These are phyloP conservation scores for Colletotrichum lentis DNA, from an alignment of 2,329 filamentous ascomycete species.

Conservation along the genomic window DNA sequence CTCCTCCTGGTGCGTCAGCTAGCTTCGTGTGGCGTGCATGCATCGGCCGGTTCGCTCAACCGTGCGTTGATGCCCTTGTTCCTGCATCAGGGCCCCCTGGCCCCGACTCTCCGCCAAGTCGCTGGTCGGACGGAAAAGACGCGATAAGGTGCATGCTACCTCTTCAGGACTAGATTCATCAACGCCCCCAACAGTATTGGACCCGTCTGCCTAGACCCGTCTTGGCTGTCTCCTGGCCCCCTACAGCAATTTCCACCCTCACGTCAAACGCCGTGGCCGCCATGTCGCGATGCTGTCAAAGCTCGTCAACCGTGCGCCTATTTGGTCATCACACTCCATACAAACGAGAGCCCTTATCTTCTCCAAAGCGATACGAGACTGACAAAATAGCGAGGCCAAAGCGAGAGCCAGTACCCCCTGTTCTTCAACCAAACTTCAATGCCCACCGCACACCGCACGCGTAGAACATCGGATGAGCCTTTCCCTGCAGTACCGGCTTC, in stretches of 20 bases:
- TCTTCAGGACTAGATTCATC: conserved; percentile 26
- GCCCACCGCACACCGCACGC: not conserved
- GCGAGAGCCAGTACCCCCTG: not conserved
- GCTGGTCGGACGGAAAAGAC: conserved; percentile 10
- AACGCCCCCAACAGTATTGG: conserved; percentile 4
- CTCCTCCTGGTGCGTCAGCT: conserved; percentile 16
- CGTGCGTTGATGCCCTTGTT: conserved; percentile 30
- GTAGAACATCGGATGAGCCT: not conserved
- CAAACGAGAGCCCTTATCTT: not conserved
- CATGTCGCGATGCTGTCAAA: conserved; percentile 32
- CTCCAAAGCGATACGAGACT: conserved; percentile 27
- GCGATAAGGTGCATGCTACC: conserved; percentile 31
- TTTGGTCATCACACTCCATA: conserved; percentile 18
- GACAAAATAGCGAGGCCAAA: conserved; percentile 25
- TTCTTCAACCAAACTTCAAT: not conserved
- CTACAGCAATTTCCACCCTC: conserved; percentile 36
- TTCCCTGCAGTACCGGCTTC: conserved; percentile 9
- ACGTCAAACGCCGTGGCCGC: conserved; percentile 24
- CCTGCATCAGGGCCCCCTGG: conserved; percentile 33
- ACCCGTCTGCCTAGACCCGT: conserved; percentile 26
- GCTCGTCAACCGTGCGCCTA: conserved; percentile 27
- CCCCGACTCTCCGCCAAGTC: conserved; percentile 6
- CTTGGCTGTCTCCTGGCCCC: conserved; percentile 26
- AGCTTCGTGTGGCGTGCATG: conserved; percentile 31
- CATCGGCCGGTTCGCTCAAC: conserved; percentile 22